Percentiles rank a stretch among this genome's conserved stretches.
Evolutionary conservation across 2,329 filamentous ascomycete species (phyloP).

Genomic region (Hypoxylon sp.): DNA sequence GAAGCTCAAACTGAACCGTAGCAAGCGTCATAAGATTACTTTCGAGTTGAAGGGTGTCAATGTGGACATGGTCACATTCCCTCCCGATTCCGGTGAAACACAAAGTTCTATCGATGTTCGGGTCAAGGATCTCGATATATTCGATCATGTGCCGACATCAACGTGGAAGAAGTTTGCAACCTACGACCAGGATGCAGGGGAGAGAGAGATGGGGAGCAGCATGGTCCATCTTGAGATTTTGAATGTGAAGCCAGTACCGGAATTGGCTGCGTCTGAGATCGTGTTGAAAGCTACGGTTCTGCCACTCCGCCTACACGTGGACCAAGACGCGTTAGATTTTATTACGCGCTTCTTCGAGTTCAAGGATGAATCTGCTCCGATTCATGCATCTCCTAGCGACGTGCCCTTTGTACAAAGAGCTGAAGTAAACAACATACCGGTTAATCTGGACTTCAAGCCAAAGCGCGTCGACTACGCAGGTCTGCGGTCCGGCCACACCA

Average conservation of each 20-base stretch:
- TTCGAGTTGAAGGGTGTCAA: slow-evolving; percentile 91
- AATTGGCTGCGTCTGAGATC: slow-evolving; percentile 89
- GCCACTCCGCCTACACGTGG: slow-evolving; percentile 90
- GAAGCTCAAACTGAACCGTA: slow-evolving; percentile 81
- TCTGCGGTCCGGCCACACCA: slow-evolving; percentile 91
- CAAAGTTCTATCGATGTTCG: slow-evolving; percentile 89
- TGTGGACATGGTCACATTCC: slow-evolving; percentile 84
- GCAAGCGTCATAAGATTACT: slow-evolving; percentile 92
- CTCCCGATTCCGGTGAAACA: slow-evolving; percentile 81
- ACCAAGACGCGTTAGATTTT: slow-evolving; percentile 97
- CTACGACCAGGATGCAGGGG: slow-evolving; percentile 88
- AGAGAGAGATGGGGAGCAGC: slow-evolving; percentile 84
- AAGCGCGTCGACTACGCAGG: slow-evolving; percentile 97
- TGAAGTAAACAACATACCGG: slow-evolving; percentile 84
- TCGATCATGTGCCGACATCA: slow-evolving; percentile 93
- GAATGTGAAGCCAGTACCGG: slow-evolving; percentile 86
- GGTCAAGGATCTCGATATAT: slow-evolving; percentile 86
- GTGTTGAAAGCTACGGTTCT: slow-evolving; percentile 83
- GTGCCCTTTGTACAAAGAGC: slow-evolving; percentile 89
- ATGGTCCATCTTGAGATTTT: slow-evolving; percentile 93
- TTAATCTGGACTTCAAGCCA: slow-evolving; percentile 95
- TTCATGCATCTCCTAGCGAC: slow-evolving; percentile 73
- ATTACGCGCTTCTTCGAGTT: slow-evolving; percentile 98
- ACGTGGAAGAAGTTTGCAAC: slow-evolving; percentile 99
- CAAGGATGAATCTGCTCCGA: slow-evolving; percentile 78